Percentiles rank a stretch among this genome's conserved stretches.
Conservation (phyloP, 768 basidiomycete species). For the Cystofilobasidium macerans region DNA sequence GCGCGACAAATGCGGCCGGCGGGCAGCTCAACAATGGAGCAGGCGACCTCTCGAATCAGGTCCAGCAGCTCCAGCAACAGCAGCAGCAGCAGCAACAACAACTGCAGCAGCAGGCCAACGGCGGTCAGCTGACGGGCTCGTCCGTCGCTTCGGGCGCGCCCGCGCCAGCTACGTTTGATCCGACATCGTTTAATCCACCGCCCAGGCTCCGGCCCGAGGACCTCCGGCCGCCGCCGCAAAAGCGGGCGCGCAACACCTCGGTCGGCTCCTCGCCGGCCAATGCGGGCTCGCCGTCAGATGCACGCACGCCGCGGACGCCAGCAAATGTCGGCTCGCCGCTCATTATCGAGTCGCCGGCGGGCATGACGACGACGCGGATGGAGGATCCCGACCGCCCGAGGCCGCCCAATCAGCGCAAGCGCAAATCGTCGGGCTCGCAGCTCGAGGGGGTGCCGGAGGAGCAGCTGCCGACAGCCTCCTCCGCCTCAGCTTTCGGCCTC, state of each 20-base stretch:
- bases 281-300: conserved; percentile 8
- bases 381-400: not conserved
- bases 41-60: not conserved
- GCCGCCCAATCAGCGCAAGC: not conserved
- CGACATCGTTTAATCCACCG: conserved; percentile 5
- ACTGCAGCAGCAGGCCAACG: not conserved
- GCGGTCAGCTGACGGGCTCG: not conserved
- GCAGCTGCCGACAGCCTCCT: not conserved
- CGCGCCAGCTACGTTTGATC: conserved; percentile 1
- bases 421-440: conserved; percentile 15
- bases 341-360: not conserved
- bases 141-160: not conserved
- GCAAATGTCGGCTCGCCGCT: conserved; percentile 15
- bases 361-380: conserved; percentile 4
- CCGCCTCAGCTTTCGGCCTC: not conserved
- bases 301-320: conserved; percentile 14
- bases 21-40: too few relatives aligned
- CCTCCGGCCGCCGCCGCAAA: conserved; percentile 22
- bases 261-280: conserved; percentile 20
- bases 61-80: conserved; percentile 18
- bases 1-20: too few relatives aligned
- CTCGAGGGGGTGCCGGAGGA: conserved; percentile 15
- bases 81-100: conserved; percentile 13
- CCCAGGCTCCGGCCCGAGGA: conserved; percentile 18
- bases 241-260: conserved; percentile 21